These are phyloP conservation scores for Syncephalastrum sp. DNA, from an alignment of 371 early-diverging fungal species.

Conservation along the genomic window DNA sequence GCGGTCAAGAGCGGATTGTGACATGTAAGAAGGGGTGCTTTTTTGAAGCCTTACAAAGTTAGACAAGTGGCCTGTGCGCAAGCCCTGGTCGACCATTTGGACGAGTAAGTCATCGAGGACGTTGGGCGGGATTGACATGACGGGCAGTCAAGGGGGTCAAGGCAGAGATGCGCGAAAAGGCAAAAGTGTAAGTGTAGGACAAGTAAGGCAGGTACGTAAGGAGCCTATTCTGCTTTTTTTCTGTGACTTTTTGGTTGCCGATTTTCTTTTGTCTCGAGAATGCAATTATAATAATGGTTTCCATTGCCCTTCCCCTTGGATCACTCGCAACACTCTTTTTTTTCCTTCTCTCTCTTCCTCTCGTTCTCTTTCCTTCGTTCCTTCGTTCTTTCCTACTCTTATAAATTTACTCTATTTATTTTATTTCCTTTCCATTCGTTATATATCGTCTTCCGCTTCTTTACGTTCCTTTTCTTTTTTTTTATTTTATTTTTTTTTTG, in stretches of 20 bases:
- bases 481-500: slow-evolving; percentile 3
- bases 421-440: slow-evolving; percentile 4
- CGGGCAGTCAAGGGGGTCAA: not conserved
- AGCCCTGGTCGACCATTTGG: slow-evolving; percentile 20
- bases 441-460: not conserved
- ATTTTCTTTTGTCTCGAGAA: slow-evolving; percentile 11
- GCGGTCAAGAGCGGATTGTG: too few relatives aligned
- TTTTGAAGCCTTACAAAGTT: too few relatives aligned
- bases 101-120: slow-evolving; percentile 9
- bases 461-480: slow-evolving; percentile 3
- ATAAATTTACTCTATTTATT: not conserved
- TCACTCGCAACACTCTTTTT: not conserved
- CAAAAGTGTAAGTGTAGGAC: too few relatives aligned
- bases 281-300: slow-evolving; percentile 6
- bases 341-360: not conserved
- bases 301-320: too few relatives aligned
- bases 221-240: not conserved
- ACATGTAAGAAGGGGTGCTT: too few relatives aligned
- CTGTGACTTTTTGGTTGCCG: slow-evolving; percentile 13
- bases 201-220: too few relatives aligned
- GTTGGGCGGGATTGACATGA: slow-evolving; percentile 6
- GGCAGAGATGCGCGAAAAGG: too few relatives aligned
- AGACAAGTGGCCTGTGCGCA: slow-evolving; percentile 2
- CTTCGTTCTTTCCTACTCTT: slow-evolving; percentile 6
- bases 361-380: slow-evolving; percentile 1